A percentile compares a stretch with the other conserved stretches of the same genome.
phyloP scores from a whole-genome alignment of 768 basidiomycete genomes.

The Gelatoporia subvermispora region DNA sequence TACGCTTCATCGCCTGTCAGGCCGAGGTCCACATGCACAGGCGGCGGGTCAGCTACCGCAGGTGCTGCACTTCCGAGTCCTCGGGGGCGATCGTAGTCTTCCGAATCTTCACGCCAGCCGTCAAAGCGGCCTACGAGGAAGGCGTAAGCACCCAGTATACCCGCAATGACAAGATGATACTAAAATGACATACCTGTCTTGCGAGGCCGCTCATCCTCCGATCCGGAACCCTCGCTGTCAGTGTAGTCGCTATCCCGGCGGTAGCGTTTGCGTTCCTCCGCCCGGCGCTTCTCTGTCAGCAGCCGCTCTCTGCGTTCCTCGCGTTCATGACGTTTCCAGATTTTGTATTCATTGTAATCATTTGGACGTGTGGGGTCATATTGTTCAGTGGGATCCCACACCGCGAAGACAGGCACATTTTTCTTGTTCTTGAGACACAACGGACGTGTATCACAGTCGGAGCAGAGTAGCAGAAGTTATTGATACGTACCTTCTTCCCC shows the following conservation, averaged over 20 bases:
- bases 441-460: constrained; percentile 1
- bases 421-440: constrained; percentile 45
- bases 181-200: constrained; percentile 51
- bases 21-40: constrained; percentile 36
- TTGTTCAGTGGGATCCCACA: constrained; percentile 76
- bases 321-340: constrained; percentile 71
- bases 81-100: constrained; percentile 40
- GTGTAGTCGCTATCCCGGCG: constrained; percentile 52
- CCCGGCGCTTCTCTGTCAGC: constrained; percentile 30
- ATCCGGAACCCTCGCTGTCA: constrained; percentile 57
- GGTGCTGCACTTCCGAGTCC: constrained; percentile 20
- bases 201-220: constrained; percentile 61
- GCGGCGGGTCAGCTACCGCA: constrained; percentile 17
- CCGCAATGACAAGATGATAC: neutral
- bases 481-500: constrained; percentile 48
- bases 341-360: constrained; percentile 85
- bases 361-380: constrained; percentile 85
- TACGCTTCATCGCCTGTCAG: constrained; percentile 79
- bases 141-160: constrained; percentile 5
- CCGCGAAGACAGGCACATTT: constrained; percentile 41
- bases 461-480: neutral
- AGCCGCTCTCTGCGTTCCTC: constrained; percentile 67
- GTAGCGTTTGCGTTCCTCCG: constrained; percentile 49
- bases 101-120: constrained; percentile 54
- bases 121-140: constrained; percentile 33